phyloP scores from a whole-genome alignment of 164 flowering plant genomes.

The Santalum album region DNA sequence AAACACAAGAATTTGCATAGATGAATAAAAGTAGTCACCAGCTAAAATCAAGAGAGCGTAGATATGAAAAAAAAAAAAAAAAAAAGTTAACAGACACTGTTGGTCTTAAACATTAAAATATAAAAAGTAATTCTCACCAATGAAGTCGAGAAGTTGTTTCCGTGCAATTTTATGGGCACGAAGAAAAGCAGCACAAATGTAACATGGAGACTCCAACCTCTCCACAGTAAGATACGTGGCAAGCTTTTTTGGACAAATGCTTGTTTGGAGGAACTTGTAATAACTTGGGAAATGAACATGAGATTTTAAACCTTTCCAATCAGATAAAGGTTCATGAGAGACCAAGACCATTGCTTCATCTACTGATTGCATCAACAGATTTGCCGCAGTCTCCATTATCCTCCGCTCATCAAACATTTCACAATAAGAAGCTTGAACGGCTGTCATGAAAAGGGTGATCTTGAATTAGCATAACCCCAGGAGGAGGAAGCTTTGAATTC shows the following conservation, averaged over 20 bases:
- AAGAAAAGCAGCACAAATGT: slow-evolving; percentile 86
- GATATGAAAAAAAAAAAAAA: too few species aligned
- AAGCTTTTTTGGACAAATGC: slow-evolving; percentile 63
- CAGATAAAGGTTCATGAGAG: slow-evolving; percentile 61
- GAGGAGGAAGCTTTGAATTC: too few species aligned
- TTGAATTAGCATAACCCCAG: neutral
- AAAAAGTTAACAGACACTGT: too few species aligned
- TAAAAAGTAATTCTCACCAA: slow-evolving; percentile 42
- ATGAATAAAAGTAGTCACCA: too few species aligned
- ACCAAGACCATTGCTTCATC: slow-evolving; percentile 83
- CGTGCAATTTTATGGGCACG: slow-evolving; percentile 92
- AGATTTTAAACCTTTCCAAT: slow-evolving; percentile 79
- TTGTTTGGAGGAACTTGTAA: slow-evolving; percentile 64
- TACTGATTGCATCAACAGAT: slow-evolving; percentile 85
- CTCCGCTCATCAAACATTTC: slow-evolving; percentile 95
- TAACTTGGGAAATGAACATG: slow-evolving; percentile 73
- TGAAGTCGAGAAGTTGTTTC: slow-evolving; percentile 73
- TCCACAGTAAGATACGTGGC: slow-evolving; percentile 75
- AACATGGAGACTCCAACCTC: slow-evolving; percentile 79
- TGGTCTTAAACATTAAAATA: neutral
- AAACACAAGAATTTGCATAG: too few species aligned
- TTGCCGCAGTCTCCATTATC: slow-evolving; percentile 64
- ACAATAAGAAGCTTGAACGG: slow-evolving; percentile 98
- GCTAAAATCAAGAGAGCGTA: too few species aligned
- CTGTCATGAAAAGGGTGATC: slow-evolving; percentile 24